These are phyloP conservation scores for Cephaloascus albidus DNA, from an alignment of 805 yeast species.

Conservation along the genomic window DNA sequence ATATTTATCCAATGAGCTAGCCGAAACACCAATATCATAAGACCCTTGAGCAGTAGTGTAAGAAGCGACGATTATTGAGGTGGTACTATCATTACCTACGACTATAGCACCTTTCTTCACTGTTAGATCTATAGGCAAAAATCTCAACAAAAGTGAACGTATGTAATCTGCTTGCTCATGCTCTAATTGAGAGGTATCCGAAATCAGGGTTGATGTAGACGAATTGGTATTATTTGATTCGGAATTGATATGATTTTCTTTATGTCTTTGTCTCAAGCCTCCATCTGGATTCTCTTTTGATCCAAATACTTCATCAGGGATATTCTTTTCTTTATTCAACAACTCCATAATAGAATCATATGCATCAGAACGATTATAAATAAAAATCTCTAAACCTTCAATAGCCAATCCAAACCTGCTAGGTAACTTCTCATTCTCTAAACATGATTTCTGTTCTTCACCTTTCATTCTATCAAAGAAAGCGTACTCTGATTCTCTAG, in stretches of 20 bases:
- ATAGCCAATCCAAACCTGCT: constrained; percentile 47
- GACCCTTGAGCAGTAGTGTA: constrained; percentile 44
- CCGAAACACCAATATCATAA: constrained; percentile 44
- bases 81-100: constrained; percentile 72
- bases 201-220: not conserved
- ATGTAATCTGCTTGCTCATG: not conserved
- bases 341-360: constrained; percentile 54
- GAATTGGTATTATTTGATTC: not conserved
- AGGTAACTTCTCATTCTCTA: constrained; percentile 40
- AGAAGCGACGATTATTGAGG: constrained; percentile 59
- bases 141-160: constrained; percentile 7
- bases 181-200: not conserved
- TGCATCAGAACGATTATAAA: constrained; percentile 72
- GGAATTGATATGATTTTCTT: too few species aligned
- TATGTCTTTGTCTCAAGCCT: not conserved
- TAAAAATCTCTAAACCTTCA: constrained; percentile 76
- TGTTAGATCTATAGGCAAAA: constrained; percentile 55
- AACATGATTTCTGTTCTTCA: constrained; percentile 5
- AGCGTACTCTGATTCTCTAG: constrained; percentile 27
- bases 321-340: constrained; percentile 11
- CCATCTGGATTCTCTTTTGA: constrained; percentile 1
- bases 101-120: constrained; percentile 65
- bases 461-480: constrained; percentile 9
- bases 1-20: constrained; percentile 44
- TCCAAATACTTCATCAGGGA: not conserved